Conservation (phyloP, 1,284 basidiomycete genomes). For the Boletus sp. region DNA sequence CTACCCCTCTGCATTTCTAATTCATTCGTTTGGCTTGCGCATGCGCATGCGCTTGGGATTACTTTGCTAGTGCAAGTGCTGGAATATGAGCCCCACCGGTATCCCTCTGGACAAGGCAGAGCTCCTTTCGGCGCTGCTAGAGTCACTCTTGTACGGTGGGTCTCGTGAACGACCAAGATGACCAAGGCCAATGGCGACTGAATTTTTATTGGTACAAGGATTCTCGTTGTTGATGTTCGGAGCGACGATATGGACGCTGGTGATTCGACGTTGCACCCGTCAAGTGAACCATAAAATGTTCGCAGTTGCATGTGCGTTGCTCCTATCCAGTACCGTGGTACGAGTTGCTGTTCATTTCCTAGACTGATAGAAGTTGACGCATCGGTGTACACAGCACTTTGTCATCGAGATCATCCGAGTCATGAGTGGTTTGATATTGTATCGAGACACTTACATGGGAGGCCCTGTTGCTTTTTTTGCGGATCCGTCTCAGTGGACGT, state of each 20-base stretch:
- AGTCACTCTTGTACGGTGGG: constrained; percentile 10
- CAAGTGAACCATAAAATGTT: constrained; percentile 8
- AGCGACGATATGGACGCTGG: constrained; percentile 6
- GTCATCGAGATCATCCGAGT: constrained; percentile 23
- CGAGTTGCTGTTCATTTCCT: neutral
- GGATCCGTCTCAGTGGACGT: constrained; percentile 10
- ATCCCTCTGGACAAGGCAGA: constrained; percentile 14
- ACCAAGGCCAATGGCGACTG: neutral
- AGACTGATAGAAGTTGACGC: neutral
- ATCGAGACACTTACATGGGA: constrained; percentile 3
- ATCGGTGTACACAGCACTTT: constrained; percentile 22
- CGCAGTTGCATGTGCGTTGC: constrained; percentile 1
- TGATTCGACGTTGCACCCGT: neutral
- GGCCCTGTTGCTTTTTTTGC: constrained; percentile 8
- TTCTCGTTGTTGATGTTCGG: constrained; percentile 19
- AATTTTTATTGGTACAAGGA: neutral
- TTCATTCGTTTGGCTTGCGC: neutral
- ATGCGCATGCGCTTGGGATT: neutral
- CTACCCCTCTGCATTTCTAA: neutral
- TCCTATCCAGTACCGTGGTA: constrained; percentile 14
- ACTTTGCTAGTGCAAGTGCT: neutral
- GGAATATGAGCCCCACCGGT: neutral
- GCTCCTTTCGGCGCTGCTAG: constrained; percentile 12
- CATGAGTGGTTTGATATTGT: constrained; percentile 15
- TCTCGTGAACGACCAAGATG: no score